Evolutionary conservation across 2,329 filamentous ascomycete species (phyloP).

Genomic region (Colletotrichum musicola): DNA sequence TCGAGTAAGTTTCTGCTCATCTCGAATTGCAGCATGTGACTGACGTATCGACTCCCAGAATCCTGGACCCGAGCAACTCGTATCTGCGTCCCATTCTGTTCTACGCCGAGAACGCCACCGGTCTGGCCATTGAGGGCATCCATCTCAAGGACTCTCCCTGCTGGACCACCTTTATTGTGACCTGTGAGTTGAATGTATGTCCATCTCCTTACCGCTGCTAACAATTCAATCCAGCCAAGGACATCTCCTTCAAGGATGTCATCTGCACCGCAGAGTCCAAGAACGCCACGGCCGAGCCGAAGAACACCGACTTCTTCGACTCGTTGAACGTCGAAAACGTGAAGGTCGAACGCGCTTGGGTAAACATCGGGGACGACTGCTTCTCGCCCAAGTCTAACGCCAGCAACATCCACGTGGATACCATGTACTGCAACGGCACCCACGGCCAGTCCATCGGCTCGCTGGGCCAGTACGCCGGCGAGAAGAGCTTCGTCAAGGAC

Average conservation of each 20-base stretch:
- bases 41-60: slow-evolving; percentile 38
- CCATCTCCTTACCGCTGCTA: neutral
- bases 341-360: slow-evolving; percentile 38
- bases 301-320: slow-evolving; percentile 69
- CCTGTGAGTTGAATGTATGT: no score
- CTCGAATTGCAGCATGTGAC: neutral
- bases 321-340: slow-evolving; percentile 40
- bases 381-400: slow-evolving; percentile 74
- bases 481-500: slow-evolving; percentile 49
- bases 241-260: slow-evolving; percentile 66
- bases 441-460: slow-evolving; percentile 73
- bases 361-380: slow-evolving; percentile 76
- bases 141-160: slow-evolving; percentile 71
- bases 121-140: slow-evolving; percentile 68
- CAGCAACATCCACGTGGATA: slow-evolving; percentile 70
- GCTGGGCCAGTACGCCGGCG: slow-evolving; percentile 68
- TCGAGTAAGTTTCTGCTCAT: slow-evolving; percentile 22
- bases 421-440: slow-evolving; percentile 69
- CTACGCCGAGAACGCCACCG: slow-evolving; percentile 70
- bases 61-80: slow-evolving; percentile 63
- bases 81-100: slow-evolving; percentile 71
- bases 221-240: slow-evolving; percentile 49
- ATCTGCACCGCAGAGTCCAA: slow-evolving; percentile 67
- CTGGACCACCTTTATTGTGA: slow-evolving; percentile 73
- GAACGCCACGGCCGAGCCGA: slow-evolving; percentile 69